phyloP scores from a whole-genome alignment of 1,284 basidiomycete species.

The Ceratobasidium sp. region DNA sequence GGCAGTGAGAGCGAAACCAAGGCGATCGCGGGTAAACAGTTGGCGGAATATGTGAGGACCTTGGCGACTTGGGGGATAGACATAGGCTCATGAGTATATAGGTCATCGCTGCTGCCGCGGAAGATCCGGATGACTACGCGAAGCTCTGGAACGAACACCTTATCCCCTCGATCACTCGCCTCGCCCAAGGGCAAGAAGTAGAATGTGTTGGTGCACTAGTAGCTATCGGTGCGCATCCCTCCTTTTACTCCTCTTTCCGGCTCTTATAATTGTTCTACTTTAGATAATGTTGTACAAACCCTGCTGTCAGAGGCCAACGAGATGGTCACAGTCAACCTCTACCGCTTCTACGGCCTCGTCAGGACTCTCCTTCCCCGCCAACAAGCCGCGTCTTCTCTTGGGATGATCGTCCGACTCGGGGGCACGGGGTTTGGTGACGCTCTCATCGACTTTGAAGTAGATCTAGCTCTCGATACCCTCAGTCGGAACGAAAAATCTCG shows the following conservation, averaged over 20 bases:
- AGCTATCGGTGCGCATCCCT: slow-evolving; percentile 15
- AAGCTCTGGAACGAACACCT: slow-evolving; percentile 38
- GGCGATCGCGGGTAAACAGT: slow-evolving; percentile 27
- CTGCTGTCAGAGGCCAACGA: slow-evolving; percentile 30
- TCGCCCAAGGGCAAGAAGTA: slow-evolving; percentile 25
- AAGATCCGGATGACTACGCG: slow-evolving; percentile 29
- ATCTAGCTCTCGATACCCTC: slow-evolving; percentile 31
- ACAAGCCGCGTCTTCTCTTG: slow-evolving; percentile 29
- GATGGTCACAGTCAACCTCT: slow-evolving; percentile 37
- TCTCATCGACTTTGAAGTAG: slow-evolving; percentile 31
- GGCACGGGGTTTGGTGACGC: slow-evolving; percentile 30
- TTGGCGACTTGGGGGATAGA: background rate
- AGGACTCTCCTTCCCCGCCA: slow-evolving; percentile 20
- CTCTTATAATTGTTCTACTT: background rate
- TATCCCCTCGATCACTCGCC: slow-evolving; percentile 37
- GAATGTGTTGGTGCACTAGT: slow-evolving; percentile 37
- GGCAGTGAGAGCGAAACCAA: slow-evolving; percentile 36
- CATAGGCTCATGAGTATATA: background rate
- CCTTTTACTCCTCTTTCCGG: background rate
- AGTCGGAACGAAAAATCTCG: slow-evolving; percentile 29
- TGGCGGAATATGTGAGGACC: slow-evolving; percentile 31
- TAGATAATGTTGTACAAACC: slow-evolving; percentile 28
- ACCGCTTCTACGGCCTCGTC: slow-evolving; percentile 30
- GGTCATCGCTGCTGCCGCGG: slow-evolving; percentile 27
- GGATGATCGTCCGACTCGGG: slow-evolving; percentile 3